phyloP scores from a whole-genome alignment of 192 early-diverging fungal genomes.

The Cetraspora pellucida region DNA sequence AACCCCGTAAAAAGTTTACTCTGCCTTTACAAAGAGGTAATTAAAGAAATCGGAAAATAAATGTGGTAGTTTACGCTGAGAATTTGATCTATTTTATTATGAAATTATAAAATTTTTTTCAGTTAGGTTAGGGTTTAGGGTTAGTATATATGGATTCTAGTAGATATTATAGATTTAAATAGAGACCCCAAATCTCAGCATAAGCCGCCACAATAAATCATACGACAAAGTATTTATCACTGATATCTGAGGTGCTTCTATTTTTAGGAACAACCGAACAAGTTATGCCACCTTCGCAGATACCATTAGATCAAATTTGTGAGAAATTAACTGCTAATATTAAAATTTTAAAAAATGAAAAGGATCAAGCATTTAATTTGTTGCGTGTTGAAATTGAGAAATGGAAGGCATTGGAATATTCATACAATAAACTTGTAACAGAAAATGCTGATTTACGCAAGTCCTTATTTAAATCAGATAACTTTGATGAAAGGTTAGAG shows the following conservation, averaged over 20 bases:
- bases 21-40: constrained; percentile 21
- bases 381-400: constrained; percentile 45
- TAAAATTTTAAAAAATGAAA: constrained; percentile 39
- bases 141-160: too few relatives aligned
- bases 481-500: background rate
- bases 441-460: constrained; percentile 40
- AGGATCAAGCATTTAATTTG: constrained; percentile 44
- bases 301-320: constrained; percentile 39
- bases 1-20: constrained; percentile 23
- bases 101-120: too few relatives aligned
- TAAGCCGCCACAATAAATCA: too few relatives aligned
- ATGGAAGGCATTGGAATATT: constrained; percentile 46
- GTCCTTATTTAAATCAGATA: background rate
- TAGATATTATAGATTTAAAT: too few relatives aligned
- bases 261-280: background rate
- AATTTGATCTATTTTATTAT: too few relatives aligned
- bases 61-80: too few relatives aligned
- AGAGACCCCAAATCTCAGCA: too few relatives aligned
- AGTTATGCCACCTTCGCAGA: background rate
- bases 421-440: constrained; percentile 38
- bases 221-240: too few relatives aligned
- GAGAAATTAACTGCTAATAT: constrained; percentile 37
- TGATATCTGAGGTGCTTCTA: background rate
- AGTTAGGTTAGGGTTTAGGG: too few relatives aligned
- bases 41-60: background rate